These are phyloP conservation scores for Saccharomyces hybrid DNA, from an alignment of 1,139 yeast genomes.

Conservation along the genomic window DNA sequence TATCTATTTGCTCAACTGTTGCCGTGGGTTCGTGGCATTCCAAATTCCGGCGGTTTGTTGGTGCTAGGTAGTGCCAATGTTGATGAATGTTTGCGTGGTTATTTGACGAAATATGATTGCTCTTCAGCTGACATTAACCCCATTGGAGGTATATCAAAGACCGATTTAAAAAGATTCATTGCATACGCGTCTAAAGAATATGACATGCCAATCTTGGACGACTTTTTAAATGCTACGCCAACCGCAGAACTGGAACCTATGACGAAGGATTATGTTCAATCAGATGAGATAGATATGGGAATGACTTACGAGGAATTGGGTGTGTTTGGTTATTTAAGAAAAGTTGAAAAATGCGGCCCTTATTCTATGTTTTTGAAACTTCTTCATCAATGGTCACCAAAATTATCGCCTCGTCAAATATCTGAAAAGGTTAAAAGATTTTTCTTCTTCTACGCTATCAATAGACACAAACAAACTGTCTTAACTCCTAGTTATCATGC, in stretches of 20 bases:
- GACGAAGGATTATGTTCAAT: constrained; percentile 82
- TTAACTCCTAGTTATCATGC: constrained; percentile 96
- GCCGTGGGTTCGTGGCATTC: constrained; percentile 82
- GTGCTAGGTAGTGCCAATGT: constrained; percentile 96
- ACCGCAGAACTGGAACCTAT: constrained; percentile 98
- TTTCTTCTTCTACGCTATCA: constrained; percentile 87
- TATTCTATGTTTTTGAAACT: constrained; percentile 85
- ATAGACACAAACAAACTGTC: constrained; percentile 94
- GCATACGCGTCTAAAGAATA: constrained; percentile 65
- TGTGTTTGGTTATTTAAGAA: constrained; percentile 83
- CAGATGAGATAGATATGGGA: constrained; percentile 97
- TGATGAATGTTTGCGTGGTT: constrained; percentile 94
- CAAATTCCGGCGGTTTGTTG: constrained; percentile 56
- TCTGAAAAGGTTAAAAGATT: constrained; percentile 89
- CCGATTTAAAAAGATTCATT: constrained; percentile 80
- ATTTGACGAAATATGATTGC: constrained; percentile 91
- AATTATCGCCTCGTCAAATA: constrained; percentile 69
- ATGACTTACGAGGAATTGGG: constrained; percentile 92
- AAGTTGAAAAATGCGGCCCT: constrained; percentile 93
- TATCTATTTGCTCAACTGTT: constrained; percentile 87
- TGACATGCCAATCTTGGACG: constrained; percentile 65
- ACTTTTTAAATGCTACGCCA: constrained; percentile 83
- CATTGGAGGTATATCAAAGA: constrained; percentile 93
- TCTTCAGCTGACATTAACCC: constrained; percentile 96
- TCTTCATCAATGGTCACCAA: constrained; percentile 87